Base-by-base conservation (phyloP, 176 grass and related monocot genomes). In the Aegilops speltoides region DNA sequence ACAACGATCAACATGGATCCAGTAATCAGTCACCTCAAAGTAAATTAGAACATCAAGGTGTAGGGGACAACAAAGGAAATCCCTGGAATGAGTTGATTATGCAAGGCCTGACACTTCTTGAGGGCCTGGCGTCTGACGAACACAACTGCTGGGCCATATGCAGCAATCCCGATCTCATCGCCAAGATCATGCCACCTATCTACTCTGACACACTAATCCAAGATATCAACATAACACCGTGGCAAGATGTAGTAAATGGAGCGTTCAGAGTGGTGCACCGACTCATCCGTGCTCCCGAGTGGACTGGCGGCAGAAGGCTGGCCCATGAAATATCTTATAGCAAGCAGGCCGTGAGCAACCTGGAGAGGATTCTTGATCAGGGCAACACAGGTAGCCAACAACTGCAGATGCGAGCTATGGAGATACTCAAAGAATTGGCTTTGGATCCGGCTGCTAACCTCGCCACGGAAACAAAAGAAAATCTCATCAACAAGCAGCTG, bases 371-470 rank as follows among this genome's bases (percentile, higher is more conserved):
- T 77, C 20, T 25, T 12, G 4, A 26, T 61, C 10, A 6, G n/a
- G 5, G 1, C 1, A 40, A 68, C 28, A 20, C 1, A 8, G 66
- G 3, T 34, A 8, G 15, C 14, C 4, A 28, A 12, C 17, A 84
- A 10, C 17, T 84, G 25, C 16, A 66, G 26, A 64, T 76, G 20
- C 16, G 8, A 52, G 83, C 83, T 1, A 66, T 77, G 26, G 20
- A 36, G 23, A 75, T 84, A 56, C 24, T 84, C 5, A 34, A 89
- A 28, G 71, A 89, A 64, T 64, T 64, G 62, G 24, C 24, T 48
- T 48, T 15, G 45, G 45, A 15, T 15, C 1, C 45, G 4, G 5
- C 13, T 5, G 13, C 13, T 48, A 48, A 46, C 0, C 45, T 46
- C 13, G 1, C 45, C 45, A 46, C 4, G 45, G 45, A 0, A 46